Evolutionary conservation across 768 basidiomycete genomes (phyloP), one percentile per base, ranked within the genome.

Genomic region (Mycena maculata): DNA sequence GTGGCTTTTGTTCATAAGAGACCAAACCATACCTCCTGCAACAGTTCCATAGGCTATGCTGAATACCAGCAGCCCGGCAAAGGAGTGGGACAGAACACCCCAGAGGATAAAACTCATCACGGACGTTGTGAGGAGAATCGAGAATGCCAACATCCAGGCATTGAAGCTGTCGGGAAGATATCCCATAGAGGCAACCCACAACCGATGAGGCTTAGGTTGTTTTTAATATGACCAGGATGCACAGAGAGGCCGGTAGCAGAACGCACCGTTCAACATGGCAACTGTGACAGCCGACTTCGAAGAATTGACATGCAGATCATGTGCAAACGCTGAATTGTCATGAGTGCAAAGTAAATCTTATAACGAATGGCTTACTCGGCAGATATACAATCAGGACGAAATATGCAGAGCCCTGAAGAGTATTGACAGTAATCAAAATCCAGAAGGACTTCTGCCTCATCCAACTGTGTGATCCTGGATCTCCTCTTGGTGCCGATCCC

Each of bases 61-160:
- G 36, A 74, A 78, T 13, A 65, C 66, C 4, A 77, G 55, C 3
- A 78, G 65, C 0, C 76, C 77, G 6, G 65, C 67, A 23, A 77
- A 69, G 2, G 73, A 70, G 49, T 67, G 65, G 28, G 75, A 75
- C 0, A 75, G 60, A 10, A 77, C 63, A 23, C 77, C 77, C 77
- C 77, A 78, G 13, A 77, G 63, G 15, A 78, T 38, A 67, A 78
- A 78, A 1, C 75, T 77, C n/a, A 68, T 64, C 20, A 74, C 30
- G 1, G 76, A 76, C 11, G 69, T 67, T 13, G 60, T 38, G 3
- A 74, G 16, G 22, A 77, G 71, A 11, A 57, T 66, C 13, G 41
- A 20, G 27, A 73, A 33, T 1, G 72, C 72, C 25, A 73, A 39
- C 6, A 68, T 39, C 71, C 71, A 73, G 11, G 75, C 72, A 44